Base-by-base conservation (phyloP, 2,329 filamentous ascomycete genomes). In the Trichoderma lentiforme region DNA sequence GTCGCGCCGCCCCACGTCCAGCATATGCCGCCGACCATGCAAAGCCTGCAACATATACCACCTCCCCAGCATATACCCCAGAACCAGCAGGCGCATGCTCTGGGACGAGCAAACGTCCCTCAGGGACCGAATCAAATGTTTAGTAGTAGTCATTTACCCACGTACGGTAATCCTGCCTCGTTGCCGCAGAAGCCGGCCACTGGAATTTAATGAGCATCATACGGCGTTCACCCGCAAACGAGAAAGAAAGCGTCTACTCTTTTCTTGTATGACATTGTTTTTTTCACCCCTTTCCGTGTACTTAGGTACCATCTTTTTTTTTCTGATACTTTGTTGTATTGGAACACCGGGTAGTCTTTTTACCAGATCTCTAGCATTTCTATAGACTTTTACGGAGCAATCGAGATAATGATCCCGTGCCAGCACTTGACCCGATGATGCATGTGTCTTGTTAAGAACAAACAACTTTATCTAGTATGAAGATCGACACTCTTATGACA, bases 161-260 rank as follows among this genome's bases (percentile, higher is more conserved):
- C 86, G 57, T 90, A 89, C 75, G 88, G 88, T 74, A 90, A 90
- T 78, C 87, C 87, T 72, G 87, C 88, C 36, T 86, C 86, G 36
- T 78, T 90, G 77, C 88, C 88, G 73, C 88, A 89, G 77, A 89
- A 89, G 80, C 88, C 88, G 72, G 81, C 85, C 39, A 83, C 84
- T 72, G 84, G 83, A 76, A 82, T 85, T 76, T 85, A 84, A 74
- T 75, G 74, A 77, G 77, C 77, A 81, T 79, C 75, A 74, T 65
- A 74, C 71, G 76, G 76, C 79, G 76, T 79, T 79, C 63, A 32
- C 28, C 43, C 26, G n/a, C 32, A 47, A 36, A 62, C 30, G 58
- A 39, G 58, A 62, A 62, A 39, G 58, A 62, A 62, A 62, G 43
- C 63, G 63, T 66, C 43, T 26, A 36, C 43, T 62, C 32, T 39